Evolutionary conservation across 2,329 filamentous ascomycete genomes (phyloP), one percentile per base, ranked within the genome.

Genomic region (Tolypocladium paradoxum): DNA sequence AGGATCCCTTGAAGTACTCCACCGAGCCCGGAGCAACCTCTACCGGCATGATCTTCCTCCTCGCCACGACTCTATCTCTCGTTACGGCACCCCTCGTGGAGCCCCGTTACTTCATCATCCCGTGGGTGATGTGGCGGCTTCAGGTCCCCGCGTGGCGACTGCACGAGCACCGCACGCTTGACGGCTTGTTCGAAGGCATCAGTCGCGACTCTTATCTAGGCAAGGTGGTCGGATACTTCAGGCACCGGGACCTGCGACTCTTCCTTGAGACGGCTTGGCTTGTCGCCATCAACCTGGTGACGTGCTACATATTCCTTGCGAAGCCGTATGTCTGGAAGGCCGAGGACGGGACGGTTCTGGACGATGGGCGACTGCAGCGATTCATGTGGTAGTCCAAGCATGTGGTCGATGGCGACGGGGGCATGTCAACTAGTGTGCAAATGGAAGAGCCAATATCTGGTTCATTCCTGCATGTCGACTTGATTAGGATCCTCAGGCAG

Each of bases 101-200:
- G 68, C 93, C 93, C 16, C 82, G 93, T 16, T 99, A 99, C 69
- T 96, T 96, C 68, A 95, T 99, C 65, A 77, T 96, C 14, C 91
- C 92, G 0, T 99, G 90, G 90, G 80, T 96, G 9, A 84, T 96
- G 62, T 97, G 91, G 89, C 80, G 93, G 1, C 71, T 97, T 8
- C 79, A 95, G 62, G 72, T 95, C 0, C 89, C 89, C 0, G 68
- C 75, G 50, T 73, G 72, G 72, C 58, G 59, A 33, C 38, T 63
- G 5, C 57, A 61, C 36, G 58, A 61, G 27, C 60, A 63, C 35
- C 52, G 54, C 29, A 24, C 6, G 5, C 5, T n/a, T 1, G 9
- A 27, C 35, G 49, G 36, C 20, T 1, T 58, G 5, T 46, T 51
- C 8, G 43, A 54, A 7, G 22, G 36, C 14, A 35, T 18, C 4